These are phyloP conservation scores for Mycena albidolilacea DNA, from an alignment of 768 basidiomycete species.

Conservation along the genomic window DNA sequence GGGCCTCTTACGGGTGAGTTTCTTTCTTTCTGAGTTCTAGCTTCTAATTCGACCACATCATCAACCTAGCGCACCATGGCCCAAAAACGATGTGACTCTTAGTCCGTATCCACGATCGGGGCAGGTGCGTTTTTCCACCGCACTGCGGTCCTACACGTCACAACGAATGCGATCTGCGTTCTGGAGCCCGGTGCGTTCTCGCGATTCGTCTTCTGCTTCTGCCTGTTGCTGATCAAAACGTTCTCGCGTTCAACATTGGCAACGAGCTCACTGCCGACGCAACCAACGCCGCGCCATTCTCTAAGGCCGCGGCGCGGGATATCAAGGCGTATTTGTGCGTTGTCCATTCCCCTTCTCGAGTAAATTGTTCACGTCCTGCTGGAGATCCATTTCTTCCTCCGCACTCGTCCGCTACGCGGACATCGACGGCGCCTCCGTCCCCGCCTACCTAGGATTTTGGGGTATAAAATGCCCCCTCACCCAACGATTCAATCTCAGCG, in stretches of 20 bases:
- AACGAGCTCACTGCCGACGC: too few relatives aligned
- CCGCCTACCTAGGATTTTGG: too few relatives aligned
- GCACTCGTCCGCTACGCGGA: too few relatives aligned
- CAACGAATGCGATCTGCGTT: conserved; percentile 84
- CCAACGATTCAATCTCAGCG: background rate
- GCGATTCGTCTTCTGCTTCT: conserved; percentile 5
- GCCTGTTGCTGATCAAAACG: too few relatives aligned
- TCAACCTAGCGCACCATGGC: conserved; percentile 25
- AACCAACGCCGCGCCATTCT: too few relatives aligned
- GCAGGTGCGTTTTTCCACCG: conserved; percentile 90
- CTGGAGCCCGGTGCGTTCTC: conserved; percentile 82
- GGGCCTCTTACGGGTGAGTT: conserved; percentile 81
- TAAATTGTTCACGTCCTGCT: too few relatives aligned
- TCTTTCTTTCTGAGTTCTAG: background rate
- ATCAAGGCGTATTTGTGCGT: too few relatives aligned
- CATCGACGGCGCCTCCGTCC: too few relatives aligned
- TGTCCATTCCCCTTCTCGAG: too few relatives aligned
- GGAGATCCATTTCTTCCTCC: too few relatives aligned
- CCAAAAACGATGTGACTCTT: conserved; percentile 77
- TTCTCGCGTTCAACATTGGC: too few relatives aligned
- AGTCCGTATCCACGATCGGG: conserved; percentile 84
- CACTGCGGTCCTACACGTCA: conserved; percentile 89
- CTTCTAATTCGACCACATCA: background rate
- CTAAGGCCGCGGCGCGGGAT: too few relatives aligned
- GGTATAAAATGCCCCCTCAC: background rate